Evolutionary conservation across 805 yeast genomes (phyloP).

Genomic region (Ogataea trehalophila): DNA sequence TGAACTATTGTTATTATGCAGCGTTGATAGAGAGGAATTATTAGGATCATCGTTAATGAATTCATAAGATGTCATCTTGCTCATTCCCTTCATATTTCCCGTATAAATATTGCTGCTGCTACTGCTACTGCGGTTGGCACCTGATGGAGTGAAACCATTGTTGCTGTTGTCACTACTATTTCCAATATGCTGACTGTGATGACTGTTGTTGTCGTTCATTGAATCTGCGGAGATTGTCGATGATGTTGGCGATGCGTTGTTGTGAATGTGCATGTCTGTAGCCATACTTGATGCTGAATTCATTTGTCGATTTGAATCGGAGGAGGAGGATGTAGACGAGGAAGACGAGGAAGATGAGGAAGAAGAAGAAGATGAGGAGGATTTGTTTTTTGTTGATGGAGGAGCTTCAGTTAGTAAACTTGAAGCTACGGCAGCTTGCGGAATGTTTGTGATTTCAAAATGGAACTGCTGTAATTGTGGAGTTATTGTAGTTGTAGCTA

Average conservation of each 20-base stretch:
- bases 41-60: too few species aligned
- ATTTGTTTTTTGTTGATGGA: neutral
- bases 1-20: too few species aligned
- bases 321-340: too few species aligned
- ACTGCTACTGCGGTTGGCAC: neutral
- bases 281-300: neutral
- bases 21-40: too few species aligned
- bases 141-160: neutral
- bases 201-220: conserved; percentile 1
- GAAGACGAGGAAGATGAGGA: too few species aligned
- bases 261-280: neutral
- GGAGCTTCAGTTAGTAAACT: conserved; percentile 3
- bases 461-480: conserved; percentile 16
- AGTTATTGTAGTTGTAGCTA: conserved; percentile 9
- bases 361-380: neutral
- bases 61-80: neutral
- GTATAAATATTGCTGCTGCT: neutral
- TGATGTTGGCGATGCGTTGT: conserved; percentile 3
- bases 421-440: conserved; percentile 8
- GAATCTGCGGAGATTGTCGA: conserved; percentile 20
- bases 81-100: neutral
- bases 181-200: neutral
- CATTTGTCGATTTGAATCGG: too few species aligned
- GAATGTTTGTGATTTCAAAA: conserved; percentile 15
- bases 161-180: neutral